A percentile compares a stretch with the other conserved stretches of the same genome.
These are phyloP conservation scores for Senecio squalidus DNA, from an alignment of 140 eudicot species.

Conservation along the genomic window DNA sequence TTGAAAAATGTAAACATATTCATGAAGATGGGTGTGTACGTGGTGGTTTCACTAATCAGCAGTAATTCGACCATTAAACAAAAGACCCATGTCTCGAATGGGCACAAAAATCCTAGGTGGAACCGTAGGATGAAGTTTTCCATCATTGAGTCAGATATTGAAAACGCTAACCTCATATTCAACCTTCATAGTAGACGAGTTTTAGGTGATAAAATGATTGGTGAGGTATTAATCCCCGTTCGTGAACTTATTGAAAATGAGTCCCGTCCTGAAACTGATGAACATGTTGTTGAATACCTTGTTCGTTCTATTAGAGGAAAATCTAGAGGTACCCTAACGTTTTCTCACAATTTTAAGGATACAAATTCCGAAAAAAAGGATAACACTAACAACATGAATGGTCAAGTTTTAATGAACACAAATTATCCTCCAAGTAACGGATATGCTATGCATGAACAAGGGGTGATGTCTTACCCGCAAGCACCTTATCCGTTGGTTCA, in stretches of 20 bases:
- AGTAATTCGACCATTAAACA: slow-evolving; percentile 28
- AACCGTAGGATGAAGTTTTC: slow-evolving; percentile 27
- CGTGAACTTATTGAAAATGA: slow-evolving; percentile 25
- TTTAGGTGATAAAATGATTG: slow-evolving; percentile 35
- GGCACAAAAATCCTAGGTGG: slow-evolving; percentile 36
- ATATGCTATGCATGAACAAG: not conserved
- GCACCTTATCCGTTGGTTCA: slow-evolving; percentile 1
- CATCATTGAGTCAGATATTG: slow-evolving; percentile 20
- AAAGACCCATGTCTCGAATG: slow-evolving; percentile 25
- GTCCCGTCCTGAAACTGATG: not conserved
- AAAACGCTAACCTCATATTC: slow-evolving; percentile 23
- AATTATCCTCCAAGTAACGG: not conserved
- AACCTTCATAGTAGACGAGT: slow-evolving; percentile 29
- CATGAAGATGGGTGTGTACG: slow-evolving; percentile 45
- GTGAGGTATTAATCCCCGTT: slow-evolving; percentile 35
- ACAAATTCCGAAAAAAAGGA: not conserved
- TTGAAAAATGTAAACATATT: slow-evolving; percentile 33
- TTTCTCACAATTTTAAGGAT: slow-evolving; percentile 20
- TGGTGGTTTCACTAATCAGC: slow-evolving; percentile 25
- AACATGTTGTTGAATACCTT: slow-evolving; percentile 20
- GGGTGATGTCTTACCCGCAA: not conserved
- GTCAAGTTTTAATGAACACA: not conserved
- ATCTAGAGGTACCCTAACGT: slow-evolving; percentile 26
- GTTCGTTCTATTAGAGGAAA: slow-evolving; percentile 29
- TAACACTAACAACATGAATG: not conserved